These are phyloP conservation scores for Paracamarosporium sp. DNA, from an alignment of 2,329 filamentous ascomycete genomes.

Conservation along the genomic window DNA sequence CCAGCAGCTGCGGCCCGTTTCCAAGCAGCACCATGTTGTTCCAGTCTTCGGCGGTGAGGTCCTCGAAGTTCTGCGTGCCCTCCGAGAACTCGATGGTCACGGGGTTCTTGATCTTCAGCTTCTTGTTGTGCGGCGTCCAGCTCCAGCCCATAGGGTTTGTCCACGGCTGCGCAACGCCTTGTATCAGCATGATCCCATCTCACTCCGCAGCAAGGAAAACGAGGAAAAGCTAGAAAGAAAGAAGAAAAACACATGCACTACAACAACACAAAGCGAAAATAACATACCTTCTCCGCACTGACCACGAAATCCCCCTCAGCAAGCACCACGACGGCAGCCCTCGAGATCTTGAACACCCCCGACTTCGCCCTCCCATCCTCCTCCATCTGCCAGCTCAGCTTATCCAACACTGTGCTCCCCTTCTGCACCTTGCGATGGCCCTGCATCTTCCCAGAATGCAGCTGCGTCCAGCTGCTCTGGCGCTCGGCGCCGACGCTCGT, in stretches of 20 bases:
- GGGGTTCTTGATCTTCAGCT: not conserved
- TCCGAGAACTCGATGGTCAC: not conserved
- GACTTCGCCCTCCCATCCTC: slow-evolving; percentile 2
- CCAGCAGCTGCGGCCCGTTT: not conserved
- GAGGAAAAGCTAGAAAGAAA: no score
- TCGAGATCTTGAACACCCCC: not conserved
- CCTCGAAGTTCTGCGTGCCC: not conserved
- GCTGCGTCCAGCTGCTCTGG: not conserved
- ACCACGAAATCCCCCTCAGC: not conserved
- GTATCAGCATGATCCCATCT: not conserved
- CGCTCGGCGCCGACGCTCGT: not conserved
- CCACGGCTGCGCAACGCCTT: not conserved
- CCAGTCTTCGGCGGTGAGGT: not conserved
- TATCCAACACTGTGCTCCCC: not conserved
- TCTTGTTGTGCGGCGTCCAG: not conserved
- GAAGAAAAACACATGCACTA: no score
- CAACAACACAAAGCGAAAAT: no score
- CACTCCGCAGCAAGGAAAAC: not conserved
- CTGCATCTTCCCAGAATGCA: not conserved
- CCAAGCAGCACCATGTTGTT: not conserved
- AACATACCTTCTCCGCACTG: not conserved
- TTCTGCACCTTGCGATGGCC: not conserved
- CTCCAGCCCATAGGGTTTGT: not conserved
- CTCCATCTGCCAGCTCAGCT: not conserved
- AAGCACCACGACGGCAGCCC: not conserved